A percentile compares a stretch with the other conserved stretches of the same genome.
These are phyloP conservation scores for Cladosporium sp. DNA, from an alignment of 2,329 filamentous ascomycete species.

Conservation along the genomic window DNA sequence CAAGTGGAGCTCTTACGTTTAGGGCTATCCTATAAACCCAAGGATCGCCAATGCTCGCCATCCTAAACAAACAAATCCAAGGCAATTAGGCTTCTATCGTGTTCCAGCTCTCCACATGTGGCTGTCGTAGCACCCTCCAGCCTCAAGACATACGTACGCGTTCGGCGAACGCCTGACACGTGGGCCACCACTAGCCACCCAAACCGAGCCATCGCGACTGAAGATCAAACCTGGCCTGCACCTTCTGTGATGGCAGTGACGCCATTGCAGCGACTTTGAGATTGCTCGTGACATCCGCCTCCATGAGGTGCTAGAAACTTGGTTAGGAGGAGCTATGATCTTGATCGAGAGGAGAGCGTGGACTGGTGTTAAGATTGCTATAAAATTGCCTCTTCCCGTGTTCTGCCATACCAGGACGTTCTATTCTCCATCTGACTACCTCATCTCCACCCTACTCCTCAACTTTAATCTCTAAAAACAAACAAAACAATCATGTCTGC, in stretches of 20 bases:
- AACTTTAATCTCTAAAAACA: background rate
- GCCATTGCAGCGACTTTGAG: constrained; percentile 4
- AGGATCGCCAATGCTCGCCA: constrained; percentile 6
- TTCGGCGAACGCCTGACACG: constrained; percentile 7
- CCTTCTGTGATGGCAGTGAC: constrained; percentile 7
- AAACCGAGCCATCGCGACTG: background rate
- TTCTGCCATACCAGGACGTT: background rate
- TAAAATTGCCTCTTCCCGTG: background rate
- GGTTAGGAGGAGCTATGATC: background rate
- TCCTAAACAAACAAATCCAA: constrained; percentile 11
- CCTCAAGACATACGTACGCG: background rate
- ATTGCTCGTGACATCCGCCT: constrained; percentile 12
- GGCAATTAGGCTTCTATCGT: constrained; percentile 1
- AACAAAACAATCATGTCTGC: constrained; percentile 13
- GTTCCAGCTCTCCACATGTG: background rate
- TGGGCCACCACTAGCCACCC: constrained; percentile 1
- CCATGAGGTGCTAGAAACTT: background rate
- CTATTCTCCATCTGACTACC: constrained; percentile 1
- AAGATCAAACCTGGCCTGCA: constrained; percentile 10
- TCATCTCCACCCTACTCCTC: background rate
- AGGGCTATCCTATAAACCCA: constrained; percentile 11
- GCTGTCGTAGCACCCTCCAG: constrained; percentile 9
- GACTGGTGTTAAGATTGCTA: constrained; percentile 1
- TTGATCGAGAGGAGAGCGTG: background rate
- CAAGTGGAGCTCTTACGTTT: constrained; percentile 9